Base-by-base conservation (phyloP, 768 basidiomycete genomes). In the Obba rivulosa region DNA sequence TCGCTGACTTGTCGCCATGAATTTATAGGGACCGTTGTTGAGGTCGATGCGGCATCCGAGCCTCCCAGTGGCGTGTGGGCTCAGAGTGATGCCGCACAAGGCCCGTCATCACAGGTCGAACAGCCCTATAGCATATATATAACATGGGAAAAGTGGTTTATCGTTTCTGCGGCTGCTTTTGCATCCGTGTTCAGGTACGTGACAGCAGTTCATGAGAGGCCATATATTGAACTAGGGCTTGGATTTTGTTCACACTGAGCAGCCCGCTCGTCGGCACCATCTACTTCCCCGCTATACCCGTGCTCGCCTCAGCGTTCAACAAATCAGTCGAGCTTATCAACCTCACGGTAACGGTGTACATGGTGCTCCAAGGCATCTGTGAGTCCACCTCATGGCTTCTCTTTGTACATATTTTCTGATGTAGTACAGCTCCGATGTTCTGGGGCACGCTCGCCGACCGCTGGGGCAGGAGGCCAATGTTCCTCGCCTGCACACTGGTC, bases 201-300 rank as follows among this genome's bases (percentile, higher is more conserved):
- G 13, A 4, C 9, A 17, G 3, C 5, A 9, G 1, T n/a, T n/a
- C n/a, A n/a, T n/a, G n/a, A n/a, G n/a, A n/a, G n/a, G n/a, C n/a
- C n/a, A n/a, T n/a, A n/a, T n/a, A n/a, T n/a, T n/a, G n/a, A n/a
- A n/a, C n/a, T n/a, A n/a, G n/a, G n/a, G n/a, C n/a, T n/a, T n/a
- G n/a, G n/a, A n/a, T n/a, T n/a, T n/a, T 31, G 16, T n/a, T 22
- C 41, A 17, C 13, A 34, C 8, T 38, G 8, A 23, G 5, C 41
- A 50, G 51, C 24, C 53, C 51, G 16, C 46, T 89, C 10, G 85
- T 86, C 1, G 75, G 85, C 2, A 88, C 81, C 48, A 84, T 90
- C 49, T 91, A 89, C 60, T 79, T 88, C 41, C 87, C 88, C 4
- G 87, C 82, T 11, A 83, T 93, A 35, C 90, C 89, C 1, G 71